Conservation (phyloP, 225 moss, liverwort and hornwort genomes). For the Pleurozium schreberi region DNA sequence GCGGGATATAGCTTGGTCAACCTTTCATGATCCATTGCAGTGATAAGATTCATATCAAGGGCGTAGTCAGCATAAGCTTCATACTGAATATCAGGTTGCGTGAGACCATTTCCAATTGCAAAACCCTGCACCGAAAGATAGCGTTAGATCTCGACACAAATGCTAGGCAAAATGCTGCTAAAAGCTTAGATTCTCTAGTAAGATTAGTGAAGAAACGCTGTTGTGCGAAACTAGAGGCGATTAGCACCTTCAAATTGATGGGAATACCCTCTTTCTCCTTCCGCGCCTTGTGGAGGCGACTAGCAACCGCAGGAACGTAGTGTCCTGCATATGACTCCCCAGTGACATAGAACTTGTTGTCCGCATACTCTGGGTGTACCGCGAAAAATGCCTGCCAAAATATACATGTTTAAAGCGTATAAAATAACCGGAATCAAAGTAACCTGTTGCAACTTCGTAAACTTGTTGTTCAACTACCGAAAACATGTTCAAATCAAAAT, state of each 20-base stretch:
- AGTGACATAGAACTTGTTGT: constrained; percentile 45
- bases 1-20: constrained; percentile 45
- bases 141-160: neutral
- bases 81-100: constrained; percentile 61
- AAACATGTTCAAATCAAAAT: neutral
- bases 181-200: neutral
- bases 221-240: neutral
- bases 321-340: constrained; percentile 64
- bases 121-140: constrained; percentile 29
- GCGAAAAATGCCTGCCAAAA: constrained; percentile 39
- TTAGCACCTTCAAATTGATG: constrained; percentile 50
- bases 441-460: neutral
- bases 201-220: neutral
- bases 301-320: constrained; percentile 49
- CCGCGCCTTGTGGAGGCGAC: constrained; percentile 34
- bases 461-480: neutral
- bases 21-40: constrained; percentile 12
- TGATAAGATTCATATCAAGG: constrained; percentile 47
- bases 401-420: neutral
- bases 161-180: neutral
- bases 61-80: constrained; percentile 62
- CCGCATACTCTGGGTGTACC: constrained; percentile 37
- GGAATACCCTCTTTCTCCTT: constrained; percentile 47
- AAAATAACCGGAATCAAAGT: neutral
- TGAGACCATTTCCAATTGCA: constrained; percentile 57